Evolutionary conservation across 495 filamentous ascomycete genomes (phyloP), one percentile per base, ranked within the genome.

Genomic region (Articulospora tetracladia): DNA sequence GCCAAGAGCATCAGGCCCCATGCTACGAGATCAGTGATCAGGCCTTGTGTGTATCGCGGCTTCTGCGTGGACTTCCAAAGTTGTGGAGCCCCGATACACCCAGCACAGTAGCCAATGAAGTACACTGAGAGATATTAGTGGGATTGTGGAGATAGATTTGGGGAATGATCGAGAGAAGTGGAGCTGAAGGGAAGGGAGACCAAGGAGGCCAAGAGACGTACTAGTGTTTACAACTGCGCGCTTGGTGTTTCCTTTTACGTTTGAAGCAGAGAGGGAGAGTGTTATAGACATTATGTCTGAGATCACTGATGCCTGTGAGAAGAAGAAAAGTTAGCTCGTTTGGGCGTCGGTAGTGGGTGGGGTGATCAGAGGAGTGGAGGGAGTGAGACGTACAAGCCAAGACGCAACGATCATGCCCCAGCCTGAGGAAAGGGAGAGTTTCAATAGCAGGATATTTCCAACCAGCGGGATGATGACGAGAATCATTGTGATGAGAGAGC

Each of bases 221-320:
- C 51, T 53, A 2, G 51, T 53, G n/a, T 53, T 53, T 7, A 53
- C 51, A 26, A 28, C 27, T 1, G 27, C 51, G 10, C 51, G 51
- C 27, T 53, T 53, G 27, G 51, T 53, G 27, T 53, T 53, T 3
- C 51, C 51, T 32, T 53, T 53, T n/a, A 53, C 23, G n/a, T 53
- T 53, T 12, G 51, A 53, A n/a, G 51, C 51, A n/a, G 51, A 53
- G 17, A 53, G 23, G 2, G 51, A 53, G 3, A 53, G 51, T 30
- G 51, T 53, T 8, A 53, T 53, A 12, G 51, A 53, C 51, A 53
- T 53, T 8, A 53, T 53, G 28, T 53, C 51, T 8, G 24, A 28
- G 51, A 53, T 53, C 10, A 53, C 51, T 2, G 51, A 53, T n/a
- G 51, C 30, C 30, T 32, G 13, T 4, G 13, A 32, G 4, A 32